Evolutionary conservation across 23 red algal genomes (phyloP).

Genomic region (Chondrus crispus): DNA sequence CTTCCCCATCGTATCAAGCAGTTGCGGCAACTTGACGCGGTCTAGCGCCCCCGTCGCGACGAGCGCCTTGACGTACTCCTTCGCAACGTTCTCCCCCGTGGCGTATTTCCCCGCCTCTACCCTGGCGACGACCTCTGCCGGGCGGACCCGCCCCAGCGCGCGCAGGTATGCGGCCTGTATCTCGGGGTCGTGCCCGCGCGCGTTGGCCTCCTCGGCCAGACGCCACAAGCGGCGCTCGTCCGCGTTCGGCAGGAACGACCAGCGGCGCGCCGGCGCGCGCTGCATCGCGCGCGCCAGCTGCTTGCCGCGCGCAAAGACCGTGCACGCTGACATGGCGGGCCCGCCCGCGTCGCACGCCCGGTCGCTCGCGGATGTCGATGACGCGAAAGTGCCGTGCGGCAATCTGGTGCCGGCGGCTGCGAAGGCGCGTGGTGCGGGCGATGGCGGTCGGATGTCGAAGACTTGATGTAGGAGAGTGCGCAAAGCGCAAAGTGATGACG

Average conservation of each 20-base stretch:
- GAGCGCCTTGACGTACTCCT: constrained; percentile 95
- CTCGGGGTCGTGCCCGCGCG: constrained; percentile 46
- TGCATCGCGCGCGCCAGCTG: background rate
- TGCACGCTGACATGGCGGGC: background rate
- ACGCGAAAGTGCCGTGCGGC: too few species aligned
- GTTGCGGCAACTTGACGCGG: constrained; percentile 45
- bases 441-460: too few species aligned
- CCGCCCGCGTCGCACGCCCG: too few species aligned
- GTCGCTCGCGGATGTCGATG: too few species aligned
- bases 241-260: constrained; percentile 40
- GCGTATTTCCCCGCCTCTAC: constrained; percentile 50
- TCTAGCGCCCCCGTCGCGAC: constrained; percentile 73
- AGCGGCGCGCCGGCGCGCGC: background rate
- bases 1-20: constrained; percentile 22
- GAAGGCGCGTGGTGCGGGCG: too few species aligned
- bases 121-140: constrained; percentile 38
- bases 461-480: too few species aligned
- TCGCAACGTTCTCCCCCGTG: constrained; percentile 57
- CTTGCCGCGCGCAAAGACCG: background rate
- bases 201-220: constrained; percentile 65
- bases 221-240: constrained; percentile 60
- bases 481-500: too few species aligned
- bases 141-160: constrained; percentile 16
- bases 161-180: constrained; percentile 67
- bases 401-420: too few species aligned